Evolutionary conservation across 768 basidiomycete genomes (phyloP).

Genomic region (Trametes elegans): DNA sequence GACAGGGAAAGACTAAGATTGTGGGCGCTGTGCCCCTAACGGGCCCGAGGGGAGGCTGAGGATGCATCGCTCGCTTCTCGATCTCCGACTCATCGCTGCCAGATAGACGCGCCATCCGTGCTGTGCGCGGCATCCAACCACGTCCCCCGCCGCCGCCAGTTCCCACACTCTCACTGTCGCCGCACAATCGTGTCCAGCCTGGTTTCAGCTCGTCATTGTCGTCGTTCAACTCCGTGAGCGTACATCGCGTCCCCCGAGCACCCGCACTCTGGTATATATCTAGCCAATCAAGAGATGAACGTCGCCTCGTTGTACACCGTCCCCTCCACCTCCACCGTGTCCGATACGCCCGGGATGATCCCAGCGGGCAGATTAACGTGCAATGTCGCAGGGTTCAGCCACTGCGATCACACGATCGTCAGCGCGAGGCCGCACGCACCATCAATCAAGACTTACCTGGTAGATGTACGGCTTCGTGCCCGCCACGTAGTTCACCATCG

Average conservation of each 20-base stretch:
- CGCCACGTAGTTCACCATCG: constrained; percentile 90
- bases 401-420: constrained; percentile 37
- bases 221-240: too few relatives aligned
- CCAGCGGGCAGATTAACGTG: constrained; percentile 42
- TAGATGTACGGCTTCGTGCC: constrained; percentile 94
- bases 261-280: background rate
- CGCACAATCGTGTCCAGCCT: too few relatives aligned
- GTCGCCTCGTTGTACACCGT: constrained; percentile 85
- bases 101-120: constrained; percentile 12
- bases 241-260: too few relatives aligned
- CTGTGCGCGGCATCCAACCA: constrained; percentile 8
- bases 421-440: background rate
- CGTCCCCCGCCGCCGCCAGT: background rate
- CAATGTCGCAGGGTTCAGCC: constrained; percentile 55
- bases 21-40: constrained; percentile 2
- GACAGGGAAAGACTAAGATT: background rate
- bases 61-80: constrained; percentile 6
- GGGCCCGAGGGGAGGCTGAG: background rate
- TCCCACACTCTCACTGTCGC: background rate
- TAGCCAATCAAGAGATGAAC: constrained; percentile 66
- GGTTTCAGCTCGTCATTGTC: too few relatives aligned
- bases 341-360: constrained; percentile 40
- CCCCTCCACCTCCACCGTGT: constrained; percentile 56
- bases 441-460: constrained; percentile 55
- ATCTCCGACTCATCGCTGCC: constrained; percentile 8